Conservation (phyloP, 2,329 filamentous ascomycete genomes). For the Colletotrichum plurivorum region DNA sequence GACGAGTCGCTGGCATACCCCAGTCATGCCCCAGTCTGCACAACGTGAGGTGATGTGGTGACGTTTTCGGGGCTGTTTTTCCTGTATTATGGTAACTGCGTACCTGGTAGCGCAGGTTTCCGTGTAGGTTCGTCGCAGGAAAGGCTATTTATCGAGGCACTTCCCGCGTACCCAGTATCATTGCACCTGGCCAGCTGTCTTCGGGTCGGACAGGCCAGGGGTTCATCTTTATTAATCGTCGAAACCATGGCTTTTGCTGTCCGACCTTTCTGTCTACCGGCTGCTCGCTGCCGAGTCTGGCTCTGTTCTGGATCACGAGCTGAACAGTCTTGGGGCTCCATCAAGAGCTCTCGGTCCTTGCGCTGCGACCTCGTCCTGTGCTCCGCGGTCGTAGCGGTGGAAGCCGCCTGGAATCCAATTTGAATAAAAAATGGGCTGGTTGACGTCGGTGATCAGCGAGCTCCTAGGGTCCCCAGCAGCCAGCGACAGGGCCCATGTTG, state of each 20-base stretch:
- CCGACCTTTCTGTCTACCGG: not conserved
- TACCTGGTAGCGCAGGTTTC: too few relatives aligned
- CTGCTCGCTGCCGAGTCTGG: too few relatives aligned
- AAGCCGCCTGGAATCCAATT: conserved; percentile 13
- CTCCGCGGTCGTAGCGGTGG: not conserved
- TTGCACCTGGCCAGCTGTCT: not conserved
- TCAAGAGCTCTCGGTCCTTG: not conserved
- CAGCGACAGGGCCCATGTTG: conserved; percentile 25
- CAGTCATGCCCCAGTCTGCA: conserved; percentile 16
- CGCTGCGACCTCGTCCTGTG: conserved; percentile 11
- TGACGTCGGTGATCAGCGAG: conserved; percentile 39
- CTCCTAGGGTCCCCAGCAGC: conserved; percentile 15
- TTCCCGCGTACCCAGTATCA: not conserved
- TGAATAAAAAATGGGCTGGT: conserved; percentile 21
- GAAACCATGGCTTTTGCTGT: conserved; percentile 2
- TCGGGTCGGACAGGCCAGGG: conserved; percentile 11
- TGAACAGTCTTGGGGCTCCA: not conserved
- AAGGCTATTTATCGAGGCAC: conserved; percentile 12
- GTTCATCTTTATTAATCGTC: conserved; percentile 17
- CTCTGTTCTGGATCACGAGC: too few relatives aligned
- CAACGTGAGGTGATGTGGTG: conserved; percentile 13
- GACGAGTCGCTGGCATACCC: conserved; percentile 30
- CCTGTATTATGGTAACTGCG: not conserved
- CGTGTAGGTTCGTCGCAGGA: conserved; percentile 10
- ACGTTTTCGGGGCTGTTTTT: conserved; percentile 31